Conservation (phyloP, 2,329 filamentous ascomycete species). For the Apiospora koreana region DNA sequence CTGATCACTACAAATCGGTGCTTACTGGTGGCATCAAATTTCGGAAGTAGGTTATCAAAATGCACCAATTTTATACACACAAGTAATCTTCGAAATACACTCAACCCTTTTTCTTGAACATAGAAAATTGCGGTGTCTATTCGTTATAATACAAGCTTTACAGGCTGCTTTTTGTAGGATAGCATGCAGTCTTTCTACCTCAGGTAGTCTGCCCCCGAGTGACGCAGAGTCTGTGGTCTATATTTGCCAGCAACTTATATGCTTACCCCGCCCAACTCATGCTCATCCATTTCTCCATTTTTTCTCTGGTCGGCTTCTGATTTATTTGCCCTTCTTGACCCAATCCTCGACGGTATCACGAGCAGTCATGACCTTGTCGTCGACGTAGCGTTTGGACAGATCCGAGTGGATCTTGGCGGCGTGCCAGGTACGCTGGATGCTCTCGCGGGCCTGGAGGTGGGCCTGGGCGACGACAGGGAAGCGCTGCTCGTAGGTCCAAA, state of each 20-base stretch:
- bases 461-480: constrained; percentile 82
- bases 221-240: neutral
- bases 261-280: neutral
- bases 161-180: neutral
- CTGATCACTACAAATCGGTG: neutral
- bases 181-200: constrained; percentile 2
- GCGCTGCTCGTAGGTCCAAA: constrained; percentile 91
- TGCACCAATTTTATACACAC: neutral
- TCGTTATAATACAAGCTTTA: constrained; percentile 16
- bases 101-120: neutral
- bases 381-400: constrained; percentile 70
- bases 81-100: neutral
- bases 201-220: neutral
- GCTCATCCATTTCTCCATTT: neutral
- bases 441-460: constrained; percentile 71
- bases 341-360: constrained; percentile 81
- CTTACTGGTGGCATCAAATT: neutral
- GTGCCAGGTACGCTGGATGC: constrained; percentile 67
- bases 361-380: constrained; percentile 76
- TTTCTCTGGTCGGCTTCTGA: neutral
- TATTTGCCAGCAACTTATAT: neutral
- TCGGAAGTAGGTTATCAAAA: neutral
- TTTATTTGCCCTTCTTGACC: constrained; percentile 86
- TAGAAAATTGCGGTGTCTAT: constrained; percentile 12
- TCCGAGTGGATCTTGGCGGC: constrained; percentile 75